phyloP scores from a whole-genome alignment of 1,139 yeast genomes.

The Pichia sp. region DNA sequence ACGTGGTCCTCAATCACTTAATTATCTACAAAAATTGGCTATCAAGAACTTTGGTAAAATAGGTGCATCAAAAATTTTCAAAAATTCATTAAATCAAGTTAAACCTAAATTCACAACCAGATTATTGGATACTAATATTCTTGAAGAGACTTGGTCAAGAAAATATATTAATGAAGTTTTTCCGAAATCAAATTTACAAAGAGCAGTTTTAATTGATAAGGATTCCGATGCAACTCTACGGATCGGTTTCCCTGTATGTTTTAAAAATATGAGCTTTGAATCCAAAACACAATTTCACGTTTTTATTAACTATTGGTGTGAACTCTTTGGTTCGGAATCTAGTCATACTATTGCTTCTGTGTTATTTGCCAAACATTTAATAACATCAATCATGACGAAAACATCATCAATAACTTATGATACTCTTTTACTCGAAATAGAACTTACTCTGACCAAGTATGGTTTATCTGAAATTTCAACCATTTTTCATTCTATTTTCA shows the following conservation, averaged over 20 bases:
- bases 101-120: not conserved
- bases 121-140: constrained; percentile 5
- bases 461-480: constrained; percentile 33
- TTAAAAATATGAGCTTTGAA: not conserved
- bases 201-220: constrained; percentile 19
- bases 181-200: constrained; percentile 3
- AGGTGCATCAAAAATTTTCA: constrained; percentile 1
- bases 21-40: constrained; percentile 47
- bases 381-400: constrained; percentile 36
- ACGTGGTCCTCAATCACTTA: constrained; percentile 59
- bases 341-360: constrained; percentile 35
- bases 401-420: constrained; percentile 34
- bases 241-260: constrained; percentile 21
- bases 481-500: constrained; percentile 30
- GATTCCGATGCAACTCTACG: constrained; percentile 17
- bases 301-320: constrained; percentile 45
- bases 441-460: constrained; percentile 37
- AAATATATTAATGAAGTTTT: constrained; percentile 15
- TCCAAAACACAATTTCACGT: constrained; percentile 17
- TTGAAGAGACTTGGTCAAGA: constrained; percentile 17
- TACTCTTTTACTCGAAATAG: constrained; percentile 34
- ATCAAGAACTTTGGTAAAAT: constrained; percentile 33
- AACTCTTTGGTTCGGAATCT: constrained; percentile 58
- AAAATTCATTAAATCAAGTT: not conserved
- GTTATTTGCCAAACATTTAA: constrained; percentile 30